Evolutionary conservation across 495 filamentous ascomycete species (phyloP).

Genomic region (Patellaria atrata): DNA sequence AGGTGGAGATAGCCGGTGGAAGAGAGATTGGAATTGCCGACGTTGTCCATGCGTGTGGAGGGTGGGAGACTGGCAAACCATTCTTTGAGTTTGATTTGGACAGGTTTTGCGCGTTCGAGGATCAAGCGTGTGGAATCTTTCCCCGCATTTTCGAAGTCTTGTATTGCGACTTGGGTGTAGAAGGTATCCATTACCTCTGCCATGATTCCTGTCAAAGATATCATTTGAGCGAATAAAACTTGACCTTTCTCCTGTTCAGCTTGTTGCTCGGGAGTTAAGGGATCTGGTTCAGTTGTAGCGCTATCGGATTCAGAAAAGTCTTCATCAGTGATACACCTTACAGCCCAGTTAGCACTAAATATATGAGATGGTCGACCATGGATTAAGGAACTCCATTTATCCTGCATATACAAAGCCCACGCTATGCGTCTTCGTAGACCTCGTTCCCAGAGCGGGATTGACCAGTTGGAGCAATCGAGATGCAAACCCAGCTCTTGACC

Average conservation of each 20-base stretch:
- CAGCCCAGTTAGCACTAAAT: constrained; percentile 68
- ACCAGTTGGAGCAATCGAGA: constrained; percentile 76
- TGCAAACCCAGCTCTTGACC: constrained; percentile 77
- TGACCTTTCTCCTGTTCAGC: constrained; percentile 53
- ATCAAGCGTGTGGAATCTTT: constrained; percentile 37
- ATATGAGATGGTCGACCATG: constrained; percentile 78
- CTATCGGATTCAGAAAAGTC: constrained; percentile 49
- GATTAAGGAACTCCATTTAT: constrained; percentile 84
- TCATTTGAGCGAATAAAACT: constrained; percentile 56
- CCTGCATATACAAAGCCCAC: constrained; percentile 86
- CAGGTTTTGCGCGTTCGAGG: constrained; percentile 61
- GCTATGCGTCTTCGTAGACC: constrained; percentile 71
- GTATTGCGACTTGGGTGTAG: constrained; percentile 52
- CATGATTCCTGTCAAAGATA: constrained; percentile 59
- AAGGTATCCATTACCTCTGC: constrained; percentile 68
- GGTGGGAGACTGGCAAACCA: constrained; percentile 59
- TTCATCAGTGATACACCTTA: constrained; percentile 46
- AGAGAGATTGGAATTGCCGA: constrained; percentile 24
- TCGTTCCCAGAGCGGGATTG: constrained; percentile 75
- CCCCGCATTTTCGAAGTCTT: constrained; percentile 32
- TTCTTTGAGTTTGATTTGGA: constrained; percentile 69
- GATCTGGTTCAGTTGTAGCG: constrained; percentile 35
- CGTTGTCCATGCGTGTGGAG: constrained; percentile 49
- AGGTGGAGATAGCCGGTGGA: constrained; percentile 60
- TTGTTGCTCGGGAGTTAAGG: constrained; percentile 30